Evolutionary conservation across 148 eudicot genomes (phyloP).

Genomic region (Arbutus unedo): DNA sequence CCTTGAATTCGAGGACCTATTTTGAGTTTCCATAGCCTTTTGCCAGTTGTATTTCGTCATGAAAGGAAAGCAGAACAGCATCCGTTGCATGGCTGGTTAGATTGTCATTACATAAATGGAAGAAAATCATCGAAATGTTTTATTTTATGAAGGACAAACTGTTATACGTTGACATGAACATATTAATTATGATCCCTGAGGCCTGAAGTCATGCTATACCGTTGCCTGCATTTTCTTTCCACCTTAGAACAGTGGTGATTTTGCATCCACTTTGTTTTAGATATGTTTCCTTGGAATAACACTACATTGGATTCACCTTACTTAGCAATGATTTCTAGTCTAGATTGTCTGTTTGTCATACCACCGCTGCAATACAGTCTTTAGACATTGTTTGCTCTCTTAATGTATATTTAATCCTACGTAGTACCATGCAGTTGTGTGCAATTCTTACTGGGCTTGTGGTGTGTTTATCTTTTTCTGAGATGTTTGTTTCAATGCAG

Average conservation of each 20-base stretch:
- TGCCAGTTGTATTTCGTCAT: background rate
- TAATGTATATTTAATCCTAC: background rate
- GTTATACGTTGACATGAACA: background rate
- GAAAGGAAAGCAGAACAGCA: background rate
- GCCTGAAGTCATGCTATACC: background rate
- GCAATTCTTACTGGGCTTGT: background rate
- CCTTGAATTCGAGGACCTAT: background rate
- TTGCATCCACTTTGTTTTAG: background rate
- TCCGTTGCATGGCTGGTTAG: background rate
- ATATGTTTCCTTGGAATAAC: background rate
- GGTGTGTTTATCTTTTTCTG: conserved; percentile 11
- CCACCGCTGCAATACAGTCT: background rate
- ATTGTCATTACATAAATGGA: background rate
- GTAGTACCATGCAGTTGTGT: background rate
- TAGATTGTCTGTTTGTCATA: background rate
- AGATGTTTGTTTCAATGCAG: conserved; percentile 44
- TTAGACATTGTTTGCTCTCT: background rate
- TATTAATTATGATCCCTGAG: background rate
- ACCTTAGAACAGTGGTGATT: background rate
- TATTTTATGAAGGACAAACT: background rate
- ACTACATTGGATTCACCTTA: background rate
- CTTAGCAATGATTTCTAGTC: background rate
- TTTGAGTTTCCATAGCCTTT: background rate
- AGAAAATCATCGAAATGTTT: background rate
- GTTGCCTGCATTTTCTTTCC: background rate